Evolutionary conservation across 1,284 basidiomycete genomes (phyloP), one percentile per base, ranked within the genome.

Genomic region (Meira nashicola): DNA sequence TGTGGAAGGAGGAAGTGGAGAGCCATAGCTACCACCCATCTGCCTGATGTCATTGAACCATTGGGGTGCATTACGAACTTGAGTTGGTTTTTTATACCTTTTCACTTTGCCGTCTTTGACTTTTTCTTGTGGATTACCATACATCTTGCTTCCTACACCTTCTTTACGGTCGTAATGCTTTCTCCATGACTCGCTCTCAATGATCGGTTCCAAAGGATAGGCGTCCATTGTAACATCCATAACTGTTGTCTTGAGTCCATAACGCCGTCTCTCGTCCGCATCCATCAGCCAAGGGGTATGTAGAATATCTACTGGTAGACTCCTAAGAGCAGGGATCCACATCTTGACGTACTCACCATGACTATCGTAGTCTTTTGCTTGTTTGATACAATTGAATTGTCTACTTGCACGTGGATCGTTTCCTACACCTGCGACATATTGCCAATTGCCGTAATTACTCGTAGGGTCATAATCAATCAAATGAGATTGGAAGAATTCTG

Each of bases 301-400:
- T 12, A 80, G 67, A 38, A 67, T 67, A 49, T 67, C 59, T 11
- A 68, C 43, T 19, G 77, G 77, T 39, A 83, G 67, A 15, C 77
- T 68, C 38, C 77, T 70, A 25, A 84, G 78, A 53, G 81, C 79
- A 0, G 81, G 82, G 1, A 83, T 70, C 83, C 83, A 84, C 21
- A 77, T 71, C 60, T 79, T 77, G 62, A 83, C 80, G 66, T 83
- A 83, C 37, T 81, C 79, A 14, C 79, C 82, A n/a, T 80, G 59
- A 2, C 79, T 72, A 63, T 83, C 83, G 74, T 83, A 83, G 61
- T 83, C 82, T 56, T 80, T 80, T 7, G 81, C 81, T 68, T 84
- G 83, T 72, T 84, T 84, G 76, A 84, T 80, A 12, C 81, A 82
- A 70, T 84, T 84, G 79, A 84, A 84, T 64, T 83, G 82, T 28